These are phyloP conservation scores for Phytophthora syringae DNA, from an alignment of 352 stramenopile species.

Conservation along the genomic window DNA sequence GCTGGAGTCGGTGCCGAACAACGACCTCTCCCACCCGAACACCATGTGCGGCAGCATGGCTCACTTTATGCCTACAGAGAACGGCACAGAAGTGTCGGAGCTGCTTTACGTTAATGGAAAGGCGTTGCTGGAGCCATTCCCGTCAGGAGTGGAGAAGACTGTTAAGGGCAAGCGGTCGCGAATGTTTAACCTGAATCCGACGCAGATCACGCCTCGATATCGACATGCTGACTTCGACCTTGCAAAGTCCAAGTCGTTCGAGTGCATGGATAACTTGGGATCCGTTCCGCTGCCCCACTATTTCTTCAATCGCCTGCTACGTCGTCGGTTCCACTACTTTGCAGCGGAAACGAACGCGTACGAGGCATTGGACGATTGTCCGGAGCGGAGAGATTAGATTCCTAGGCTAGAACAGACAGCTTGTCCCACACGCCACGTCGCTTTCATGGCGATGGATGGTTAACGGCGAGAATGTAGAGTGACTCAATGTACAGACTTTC, in stretches of 20 bases:
- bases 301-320: slow-evolving; percentile 50
- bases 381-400: slow-evolving; percentile 21
- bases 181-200: slow-evolving; percentile 55
- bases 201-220: slow-evolving; percentile 42
- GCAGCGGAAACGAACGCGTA: slow-evolving; percentile 51
- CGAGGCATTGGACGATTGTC: slow-evolving; percentile 42
- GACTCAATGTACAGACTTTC: slow-evolving; percentile 24
- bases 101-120: slow-evolving; percentile 42
- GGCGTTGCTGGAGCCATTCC: slow-evolving; percentile 47
- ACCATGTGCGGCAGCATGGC: slow-evolving; percentile 53
- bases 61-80: slow-evolving; percentile 47
- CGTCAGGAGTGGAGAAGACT: slow-evolving; percentile 38
- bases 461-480: slow-evolving; percentile 15
- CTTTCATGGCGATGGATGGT: slow-evolving; percentile 11
- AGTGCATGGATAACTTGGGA: slow-evolving; percentile 56
- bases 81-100: slow-evolving; percentile 23
- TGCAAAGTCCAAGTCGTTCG: slow-evolving; percentile 36
- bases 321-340: slow-evolving; percentile 53
- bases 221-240: slow-evolving; percentile 32
- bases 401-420: slow-evolving; percentile 19
- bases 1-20: slow-evolving; percentile 44
- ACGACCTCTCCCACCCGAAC: slow-evolving; percentile 38
- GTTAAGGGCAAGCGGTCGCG: slow-evolving; percentile 38
- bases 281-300: slow-evolving; percentile 35
- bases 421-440: slow-evolving; percentile 13